Evolutionary conservation across 495 filamentous ascomycete species (phyloP).

Genomic region (Trichoderma asperelloides): DNA sequence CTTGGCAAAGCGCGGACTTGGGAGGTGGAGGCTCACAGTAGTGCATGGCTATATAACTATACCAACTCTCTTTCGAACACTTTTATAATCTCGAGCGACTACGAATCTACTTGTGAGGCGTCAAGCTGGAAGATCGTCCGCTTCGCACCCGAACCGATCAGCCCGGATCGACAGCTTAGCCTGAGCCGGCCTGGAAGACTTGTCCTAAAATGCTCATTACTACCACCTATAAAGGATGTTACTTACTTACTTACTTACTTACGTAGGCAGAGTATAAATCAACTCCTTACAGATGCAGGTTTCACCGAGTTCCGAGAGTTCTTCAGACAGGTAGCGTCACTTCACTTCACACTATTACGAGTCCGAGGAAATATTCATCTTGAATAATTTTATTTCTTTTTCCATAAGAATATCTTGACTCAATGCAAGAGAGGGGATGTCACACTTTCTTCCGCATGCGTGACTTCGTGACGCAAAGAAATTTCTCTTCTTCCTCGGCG

Average conservation of each 20-base stretch:
- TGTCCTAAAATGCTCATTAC: not conserved
- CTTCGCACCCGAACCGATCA: not conserved
- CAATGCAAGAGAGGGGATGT: constrained; percentile 10
- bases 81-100: too few relatives aligned
- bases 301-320: too few relatives aligned
- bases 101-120: not conserved
- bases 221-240: too few relatives aligned
- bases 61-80: too few relatives aligned
- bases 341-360: not conserved
- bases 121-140: not conserved
- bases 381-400: not conserved
- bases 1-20: too few relatives aligned
- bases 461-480: not conserved
- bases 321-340: too few relatives aligned
- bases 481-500: not conserved
- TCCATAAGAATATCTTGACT: not conserved
- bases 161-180: not conserved
- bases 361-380: not conserved
- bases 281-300: too few relatives aligned
- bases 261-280: too few relatives aligned
- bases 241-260: too few relatives aligned
- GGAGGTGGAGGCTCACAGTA: too few relatives aligned
- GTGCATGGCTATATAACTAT: too few relatives aligned
- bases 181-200: not conserved
- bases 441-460: not conserved